phyloP scores from a whole-genome alignment of 2,329 filamentous ascomycete genomes.

The Colletotrichum viniferum region DNA sequence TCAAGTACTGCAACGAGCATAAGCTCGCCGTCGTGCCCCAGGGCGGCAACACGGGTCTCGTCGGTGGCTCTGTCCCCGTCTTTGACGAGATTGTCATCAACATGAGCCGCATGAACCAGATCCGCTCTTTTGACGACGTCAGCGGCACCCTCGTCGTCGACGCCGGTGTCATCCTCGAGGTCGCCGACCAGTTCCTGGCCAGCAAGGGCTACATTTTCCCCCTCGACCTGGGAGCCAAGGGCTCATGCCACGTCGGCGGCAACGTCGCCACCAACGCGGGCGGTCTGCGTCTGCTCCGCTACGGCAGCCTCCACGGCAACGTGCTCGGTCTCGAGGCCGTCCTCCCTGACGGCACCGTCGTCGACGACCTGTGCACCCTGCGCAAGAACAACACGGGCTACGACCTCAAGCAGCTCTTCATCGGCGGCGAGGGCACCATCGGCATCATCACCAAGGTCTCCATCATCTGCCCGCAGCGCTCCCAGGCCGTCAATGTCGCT shows the following conservation, averaged over 20 bases:
- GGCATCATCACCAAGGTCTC: conserved; percentile 92
- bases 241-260: conserved; percentile 93
- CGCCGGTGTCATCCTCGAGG: conserved; percentile 89
- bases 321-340: conserved; percentile 94
- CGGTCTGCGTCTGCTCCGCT: conserved; percentile 85
- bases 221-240: conserved; percentile 95
- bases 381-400: conserved; percentile 99
- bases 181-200: conserved; percentile 83
- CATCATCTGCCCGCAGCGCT: conserved; percentile 86
- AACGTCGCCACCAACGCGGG: conserved; percentile 97
- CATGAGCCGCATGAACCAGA: conserved; percentile 86
- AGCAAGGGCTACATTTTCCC: conserved; percentile 90
- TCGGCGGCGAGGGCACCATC: conserved; percentile 93
- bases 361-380: conserved; percentile 85
- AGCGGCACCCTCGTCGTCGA: conserved; percentile 90
- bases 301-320: conserved; percentile 92
- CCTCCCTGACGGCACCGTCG: conserved; percentile 87
- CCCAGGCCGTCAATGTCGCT: conserved; percentile 90
- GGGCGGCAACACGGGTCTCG: conserved; percentile 94
- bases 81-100: conserved; percentile 98
- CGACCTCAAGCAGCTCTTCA: conserved; percentile 95
- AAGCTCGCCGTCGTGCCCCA: conserved; percentile 93
- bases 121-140: conserved; percentile 90
- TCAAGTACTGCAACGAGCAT: conserved; percentile 95
- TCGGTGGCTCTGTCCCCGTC: conserved; percentile 93